phyloP scores from a whole-genome alignment of 2,329 filamentous ascomycete species.

The Cladosporium sp. region DNA sequence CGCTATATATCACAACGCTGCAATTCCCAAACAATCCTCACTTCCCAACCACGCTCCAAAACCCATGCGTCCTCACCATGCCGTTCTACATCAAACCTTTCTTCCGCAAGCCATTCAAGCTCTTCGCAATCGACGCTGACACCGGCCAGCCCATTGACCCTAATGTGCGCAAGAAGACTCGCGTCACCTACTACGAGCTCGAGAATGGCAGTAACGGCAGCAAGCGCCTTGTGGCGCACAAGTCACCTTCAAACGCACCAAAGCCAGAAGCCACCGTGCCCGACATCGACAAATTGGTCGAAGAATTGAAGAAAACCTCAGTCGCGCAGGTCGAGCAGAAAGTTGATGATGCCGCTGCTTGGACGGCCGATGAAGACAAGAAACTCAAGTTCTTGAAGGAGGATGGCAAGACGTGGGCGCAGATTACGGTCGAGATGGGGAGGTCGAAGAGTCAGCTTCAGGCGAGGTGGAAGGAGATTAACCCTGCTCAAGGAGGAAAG shows the following conservation, averaged over 20 bases:
- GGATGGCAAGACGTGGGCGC: conserved; percentile 27
- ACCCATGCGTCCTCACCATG: not conserved
- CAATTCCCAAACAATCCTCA: not conserved
- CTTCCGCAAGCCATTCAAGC: conserved; percentile 15
- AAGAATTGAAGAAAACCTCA: not conserved
- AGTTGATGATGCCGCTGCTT: conserved; percentile 14
- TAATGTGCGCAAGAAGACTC: conserved; percentile 14
- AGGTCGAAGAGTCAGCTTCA: conserved; percentile 22
- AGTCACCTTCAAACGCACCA: conserved; percentile 5
- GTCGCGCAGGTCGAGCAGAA: not conserved
- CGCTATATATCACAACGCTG: no score
- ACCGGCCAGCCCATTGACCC: conserved; percentile 24
- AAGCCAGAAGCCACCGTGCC: not conserved
- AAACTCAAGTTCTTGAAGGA: conserved; percentile 36
- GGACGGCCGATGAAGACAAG: conserved; percentile 38
- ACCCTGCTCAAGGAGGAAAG: conserved; percentile 20
- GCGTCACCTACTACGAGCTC: conserved; percentile 24
- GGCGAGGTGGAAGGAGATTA: conserved; percentile 35
- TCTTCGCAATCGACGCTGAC: conserved; percentile 26
- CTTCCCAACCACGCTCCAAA: not conserved
- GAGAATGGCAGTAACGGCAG: conserved; percentile 23
- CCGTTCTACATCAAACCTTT: conserved; percentile 4
- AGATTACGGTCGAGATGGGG: conserved; percentile 29
- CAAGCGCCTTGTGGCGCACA: conserved; percentile 25
- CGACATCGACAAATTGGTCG: not conserved